Base-by-base conservation (phyloP, 768 basidiomycete species). In the Lactifluus hygrophoroides region DNA sequence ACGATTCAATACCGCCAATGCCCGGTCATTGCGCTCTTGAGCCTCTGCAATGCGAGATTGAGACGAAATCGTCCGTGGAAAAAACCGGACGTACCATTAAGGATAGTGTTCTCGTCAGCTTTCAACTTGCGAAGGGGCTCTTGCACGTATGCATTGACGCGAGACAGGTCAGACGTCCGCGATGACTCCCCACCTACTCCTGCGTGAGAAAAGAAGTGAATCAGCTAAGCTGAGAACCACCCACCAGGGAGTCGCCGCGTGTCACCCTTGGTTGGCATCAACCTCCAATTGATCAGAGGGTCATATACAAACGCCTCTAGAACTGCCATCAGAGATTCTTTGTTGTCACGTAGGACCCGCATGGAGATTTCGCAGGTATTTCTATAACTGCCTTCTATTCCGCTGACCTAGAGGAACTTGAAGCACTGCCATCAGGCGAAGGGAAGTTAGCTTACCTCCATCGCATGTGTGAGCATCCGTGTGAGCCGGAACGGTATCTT, bases 221-320 rank as follows among this genome's bases (percentile, higher is more conserved):
- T 40, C 23, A 17, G 17, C 23, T 67, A 54, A 10, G 61, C 8
- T 57, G 35, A 53, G 56, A 28, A 27, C 4, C 51, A 62, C 68
- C 61, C 62, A 84, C 88, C 86, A 70, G 90, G 86, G 30, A 80
- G 77, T 51, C 84, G 81, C 56, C 84, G 79, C 23, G 76, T 76
- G 57, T 91, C 89, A 38, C 81, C 83, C 52, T 94, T 90, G 5
- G 87, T 81, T 66, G 90, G 88, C 78, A 91, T 88, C 62, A 96
- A 75, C 65, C 94, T 83, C 94, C 94, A 99, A 67, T 93, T 95
- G 76, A 98, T 94, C 56, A 99, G 74, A 13, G 96, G 96, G 68
- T 99, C 96, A 66, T 98, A 97, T 9, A 98, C 94, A 69, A 99
- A 98, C 7, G 96, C 95, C 70, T 99, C 96, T 28, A 99, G 77